A percentile compares a stretch with the other conserved stretches of the same genome.
phyloP scores from a whole-genome alignment of 179 eudicot species.

The Vitellaria paradoxa region DNA sequence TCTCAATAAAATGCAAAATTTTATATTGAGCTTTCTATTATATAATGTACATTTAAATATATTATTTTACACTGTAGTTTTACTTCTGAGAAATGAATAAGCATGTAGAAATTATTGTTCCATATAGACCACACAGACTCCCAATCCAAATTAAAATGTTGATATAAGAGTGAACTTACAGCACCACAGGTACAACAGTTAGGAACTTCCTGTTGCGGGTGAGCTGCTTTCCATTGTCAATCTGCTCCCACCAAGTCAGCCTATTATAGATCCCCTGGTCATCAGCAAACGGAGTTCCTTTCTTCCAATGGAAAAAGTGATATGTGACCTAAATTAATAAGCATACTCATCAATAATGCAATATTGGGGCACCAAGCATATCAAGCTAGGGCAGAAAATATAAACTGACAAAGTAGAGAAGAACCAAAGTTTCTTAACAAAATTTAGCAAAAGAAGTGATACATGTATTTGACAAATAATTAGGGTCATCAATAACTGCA shows the following conservation, averaged over 20 bases:
- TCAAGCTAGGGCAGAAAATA: neutral
- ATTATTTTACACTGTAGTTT: too few relatives aligned
- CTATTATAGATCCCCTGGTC: constrained; percentile 86
- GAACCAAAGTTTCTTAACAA: neutral
- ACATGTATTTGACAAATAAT: neutral
- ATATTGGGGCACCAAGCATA: neutral
- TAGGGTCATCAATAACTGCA: neutral
- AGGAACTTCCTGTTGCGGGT: constrained; percentile 82
- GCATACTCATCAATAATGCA: neutral
- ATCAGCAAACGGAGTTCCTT: constrained; percentile 62
- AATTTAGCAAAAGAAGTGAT: neutral
- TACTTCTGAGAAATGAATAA: too few relatives aligned
- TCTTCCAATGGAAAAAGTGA: constrained; percentile 63
- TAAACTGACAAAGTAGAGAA: neutral
- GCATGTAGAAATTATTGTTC: too few relatives aligned
- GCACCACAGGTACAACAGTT: constrained; percentile 79
- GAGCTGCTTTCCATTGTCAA: constrained; percentile 85
- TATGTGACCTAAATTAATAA: constrained; percentile 37
- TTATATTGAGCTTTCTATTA: too few relatives aligned
- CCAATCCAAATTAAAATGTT: neutral
- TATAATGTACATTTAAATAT: too few relatives aligned
- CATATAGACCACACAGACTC: neutral
- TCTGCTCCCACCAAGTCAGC: constrained; percentile 91
- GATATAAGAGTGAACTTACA: constrained; percentile 46
- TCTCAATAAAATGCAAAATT: too few relatives aligned